Evolutionary conservation across 176 grass and related monocot genomes (phyloP), one percentile per base, ranked within the genome.

Genomic region (barley (Hordeum vulgare)): DNA sequence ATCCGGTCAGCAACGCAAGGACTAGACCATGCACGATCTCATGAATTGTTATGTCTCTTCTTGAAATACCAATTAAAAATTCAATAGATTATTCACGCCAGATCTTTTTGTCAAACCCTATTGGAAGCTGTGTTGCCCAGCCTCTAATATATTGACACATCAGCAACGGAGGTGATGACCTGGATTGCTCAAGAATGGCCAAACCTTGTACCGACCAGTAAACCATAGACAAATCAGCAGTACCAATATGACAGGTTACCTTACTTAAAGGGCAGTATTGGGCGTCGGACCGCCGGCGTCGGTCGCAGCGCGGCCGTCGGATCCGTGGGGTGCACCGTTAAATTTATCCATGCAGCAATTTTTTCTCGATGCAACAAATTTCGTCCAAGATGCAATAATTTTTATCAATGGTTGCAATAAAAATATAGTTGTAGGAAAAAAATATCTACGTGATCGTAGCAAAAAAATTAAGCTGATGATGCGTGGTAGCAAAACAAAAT

Each of bases 141-240:
- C 71, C 71, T 10, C 25, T 74, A 53, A 31, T 74, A 74, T 74
- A 74, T 51, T 11, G 71, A 74, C 71, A 74, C 71, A 74, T 74
- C 71, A 74, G 71, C 71, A 74, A 0, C 4, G 4, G 7, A 74
- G 8, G 42, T 74, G 15, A 51, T 74, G 44, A 53, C 26, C 25
- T 74, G 42, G 71, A 74, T 31, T 31, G 15, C 25, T 51, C 15
- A 74, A 31, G 25, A 29, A 29, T 3, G 26, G 61, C 37, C 11
- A 24, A 60, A 62, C 17, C 29, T 31, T 24, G 9, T 41, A 47
- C 61, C 14, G 44, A 26, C 71, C 56, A 64, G 0, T 78, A 42
- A 83, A 83, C 17, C 54, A 79, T 79, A 65, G 81, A 73, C 58
- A 88, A 76, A 83, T 57, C 29, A 80, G 81, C 60, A 75, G 11